Percentiles rank a stretch among this genome's conserved stretches.
Evolutionary conservation across 768 basidiomycete species (phyloP).

Genomic region (Arthromyces matolae): DNA sequence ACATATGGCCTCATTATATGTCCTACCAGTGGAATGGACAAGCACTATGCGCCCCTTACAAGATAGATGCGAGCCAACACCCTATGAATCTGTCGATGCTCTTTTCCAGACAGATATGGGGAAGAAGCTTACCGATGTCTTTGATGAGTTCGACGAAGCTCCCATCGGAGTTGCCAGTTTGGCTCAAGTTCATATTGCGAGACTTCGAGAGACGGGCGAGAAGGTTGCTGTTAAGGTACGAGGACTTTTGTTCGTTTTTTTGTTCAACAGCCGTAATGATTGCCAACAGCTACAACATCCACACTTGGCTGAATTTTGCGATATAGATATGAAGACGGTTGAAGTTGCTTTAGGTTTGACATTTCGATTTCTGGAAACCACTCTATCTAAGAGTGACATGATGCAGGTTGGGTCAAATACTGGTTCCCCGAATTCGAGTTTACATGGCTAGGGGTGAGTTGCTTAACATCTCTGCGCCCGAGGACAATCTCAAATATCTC

Average conservation of each 20-base stretch:
- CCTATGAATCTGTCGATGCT: slow-evolving; percentile 68
- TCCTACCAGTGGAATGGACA: slow-evolving; percentile 53
- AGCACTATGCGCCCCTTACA: slow-evolving; percentile 59
- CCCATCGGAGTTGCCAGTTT: slow-evolving; percentile 96
- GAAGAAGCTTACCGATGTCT: slow-evolving; percentile 63
- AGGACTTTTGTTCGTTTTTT: slow-evolving; percentile 3
- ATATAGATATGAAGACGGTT: slow-evolving; percentile 87
- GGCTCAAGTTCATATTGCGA: slow-evolving; percentile 91
- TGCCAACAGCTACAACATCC: slow-evolving; percentile 80
- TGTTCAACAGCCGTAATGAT: background rate
- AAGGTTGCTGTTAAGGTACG: slow-evolving; percentile 83
- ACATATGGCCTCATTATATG: slow-evolving; percentile 66
- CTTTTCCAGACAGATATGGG: slow-evolving; percentile 84
- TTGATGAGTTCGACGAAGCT: slow-evolving; percentile 78
- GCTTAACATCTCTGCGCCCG: slow-evolving; percentile 17
- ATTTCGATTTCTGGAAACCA: background rate
- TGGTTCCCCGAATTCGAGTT: slow-evolving; percentile 97
- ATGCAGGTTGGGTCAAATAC: slow-evolving; percentile 75
- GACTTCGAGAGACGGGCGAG: slow-evolving; percentile 64
- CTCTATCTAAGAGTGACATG: slow-evolving; percentile 5
- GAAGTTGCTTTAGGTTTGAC: slow-evolving; percentile 62
- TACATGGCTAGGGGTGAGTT: slow-evolving; percentile 82
- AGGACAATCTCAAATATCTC: slow-evolving; percentile 32
- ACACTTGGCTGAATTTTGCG: slow-evolving; percentile 85
- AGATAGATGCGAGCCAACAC: slow-evolving; percentile 91